Evolutionary conservation across 2,329 filamentous ascomycete genomes (phyloP), one percentile per base, ranked within the genome.

Genomic region (Curvularia lunata): DNA sequence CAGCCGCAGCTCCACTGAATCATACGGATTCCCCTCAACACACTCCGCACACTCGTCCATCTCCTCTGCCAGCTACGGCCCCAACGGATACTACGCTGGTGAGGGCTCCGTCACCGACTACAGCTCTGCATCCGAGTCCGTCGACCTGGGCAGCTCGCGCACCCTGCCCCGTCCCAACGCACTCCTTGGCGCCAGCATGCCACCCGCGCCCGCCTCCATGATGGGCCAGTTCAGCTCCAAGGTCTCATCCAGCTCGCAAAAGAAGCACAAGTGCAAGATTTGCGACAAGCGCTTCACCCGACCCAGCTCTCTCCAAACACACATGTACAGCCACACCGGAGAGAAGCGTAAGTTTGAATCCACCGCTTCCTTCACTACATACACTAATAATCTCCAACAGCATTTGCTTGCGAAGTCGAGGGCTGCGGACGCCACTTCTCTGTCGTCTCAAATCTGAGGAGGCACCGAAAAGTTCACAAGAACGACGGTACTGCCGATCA

Each of bases 221-320:
- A 99, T 99, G 95, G 88, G 92, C 51, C 93, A 96, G 71, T 98
- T 98, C 81, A 97, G 91, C 79, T 97, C 94, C 63, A 97, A 97
- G 80, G 89, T 97, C 51, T 93, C 92, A 0, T 93, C 91, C 18
- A 97, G 92, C 80, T 95, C 94, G 9, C 92, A 97, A 76, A 98
- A 98, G 87, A 98, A 98, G 84, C 95, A 98, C 82, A 97, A 97
- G 83, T 98, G 94, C 86, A 97, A 97, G 81, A 91, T 98, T 59
- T 98, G 94, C 82, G 94, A 97, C 79, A 97, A 98, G 85, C 88
- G 94, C 42, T 98, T 98, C 77, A 97, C 94, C 2, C 86, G 94
- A 53, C 94, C 94, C 1, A 97, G 92, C 74, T 97, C 94, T 13
- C 79, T 98, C 38, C 94, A 97, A 76, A 98, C 94, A 30, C 94